Percentiles rank a stretch among this genome's conserved stretches.
Evolutionary conservation across 164 flowering plant species (phyloP).

Genomic region (Macadamia tetraphylla): DNA sequence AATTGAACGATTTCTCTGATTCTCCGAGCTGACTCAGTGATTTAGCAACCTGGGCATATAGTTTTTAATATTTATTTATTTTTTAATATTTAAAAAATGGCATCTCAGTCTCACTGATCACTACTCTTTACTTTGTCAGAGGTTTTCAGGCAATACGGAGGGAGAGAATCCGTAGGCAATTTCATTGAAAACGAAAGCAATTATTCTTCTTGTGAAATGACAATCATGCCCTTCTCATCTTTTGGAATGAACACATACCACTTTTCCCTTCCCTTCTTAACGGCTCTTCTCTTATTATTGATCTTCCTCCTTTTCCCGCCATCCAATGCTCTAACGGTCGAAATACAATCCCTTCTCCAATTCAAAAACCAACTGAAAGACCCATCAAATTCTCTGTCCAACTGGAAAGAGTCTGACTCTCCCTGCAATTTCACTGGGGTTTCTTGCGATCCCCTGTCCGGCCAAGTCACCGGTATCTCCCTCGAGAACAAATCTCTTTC

Average conservation of each 20-base stretch:
- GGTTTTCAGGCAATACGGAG: no score
- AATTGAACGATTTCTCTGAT: no score
- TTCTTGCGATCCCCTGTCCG: slow-evolving; percentile 45
- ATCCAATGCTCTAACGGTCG: slow-evolving; percentile 18
- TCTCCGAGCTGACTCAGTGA: no score
- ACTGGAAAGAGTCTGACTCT: slow-evolving; percentile 57
- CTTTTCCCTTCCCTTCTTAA: not conserved
- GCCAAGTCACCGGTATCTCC: slow-evolving; percentile 42
- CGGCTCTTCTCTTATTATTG: not conserved
- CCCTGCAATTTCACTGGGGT: slow-evolving; percentile 71
- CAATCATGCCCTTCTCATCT: not conserved
- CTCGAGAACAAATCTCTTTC: slow-evolving; percentile 53
- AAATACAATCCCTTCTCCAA: slow-evolving; percentile 53
- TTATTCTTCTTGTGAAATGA: not conserved
- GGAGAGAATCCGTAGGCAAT: no score
- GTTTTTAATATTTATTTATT: no score
- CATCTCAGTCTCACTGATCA: no score
- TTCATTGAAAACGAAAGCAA: no score
- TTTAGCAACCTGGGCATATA: no score
- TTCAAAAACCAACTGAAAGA: slow-evolving; percentile 64
- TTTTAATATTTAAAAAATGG: no score
- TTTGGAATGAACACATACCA: not conserved
- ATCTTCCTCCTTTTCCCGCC: slow-evolving; percentile 10
- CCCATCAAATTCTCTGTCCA: slow-evolving; percentile 41
- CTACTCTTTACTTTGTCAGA: no score